Percentiles rank a stretch among this genome's conserved stretches.
Evolutionary conservation across 495 filamentous ascomycete species (phyloP).

Genomic region (Xylaria telfairii): DNA sequence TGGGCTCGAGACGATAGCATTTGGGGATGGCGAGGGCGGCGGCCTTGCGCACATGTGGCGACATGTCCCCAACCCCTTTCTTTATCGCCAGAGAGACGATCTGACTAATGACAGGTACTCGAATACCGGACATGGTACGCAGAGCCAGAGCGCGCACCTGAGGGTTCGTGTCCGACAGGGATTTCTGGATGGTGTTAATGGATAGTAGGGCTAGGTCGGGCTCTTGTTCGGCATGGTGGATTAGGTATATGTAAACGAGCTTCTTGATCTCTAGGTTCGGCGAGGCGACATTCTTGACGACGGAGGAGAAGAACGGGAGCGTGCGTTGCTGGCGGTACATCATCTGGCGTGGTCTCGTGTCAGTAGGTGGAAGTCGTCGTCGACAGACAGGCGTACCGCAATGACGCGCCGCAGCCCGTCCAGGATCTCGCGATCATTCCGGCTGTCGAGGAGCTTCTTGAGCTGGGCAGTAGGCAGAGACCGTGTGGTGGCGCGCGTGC

Average conservation of each 20-base stretch:
- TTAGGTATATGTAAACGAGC: constrained; percentile 95
- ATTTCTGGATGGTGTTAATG: constrained; percentile 98
- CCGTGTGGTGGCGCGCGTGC: constrained; percentile 55
- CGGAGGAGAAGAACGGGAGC: constrained; percentile 86
- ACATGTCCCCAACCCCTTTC: constrained; percentile 91
- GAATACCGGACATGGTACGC: constrained; percentile 92
- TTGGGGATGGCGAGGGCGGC: constrained; percentile 96
- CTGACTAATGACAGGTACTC: constrained; percentile 97
- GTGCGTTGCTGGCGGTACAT: constrained; percentile 88
- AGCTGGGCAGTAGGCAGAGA: constrained; percentile 68
- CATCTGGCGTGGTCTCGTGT: constrained; percentile 63
- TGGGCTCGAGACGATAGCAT: constrained; percentile 92
- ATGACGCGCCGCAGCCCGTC: constrained; percentile 92
- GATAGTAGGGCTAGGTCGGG: constrained; percentile 93
- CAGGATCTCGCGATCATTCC: constrained; percentile 89
- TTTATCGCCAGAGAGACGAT: constrained; percentile 97
- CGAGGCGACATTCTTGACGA: constrained; percentile 95
- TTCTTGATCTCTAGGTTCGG: constrained; percentile 94
- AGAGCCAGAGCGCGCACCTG: constrained; percentile 90
- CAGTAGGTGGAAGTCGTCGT: background rate
- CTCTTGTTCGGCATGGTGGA: constrained; percentile 93
- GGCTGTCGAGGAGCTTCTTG: constrained; percentile 92
- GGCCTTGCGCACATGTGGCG: constrained; percentile 87
- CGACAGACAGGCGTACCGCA: constrained; percentile 64
- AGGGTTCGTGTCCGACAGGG: constrained; percentile 87